Base-by-base conservation (phyloP, 495 filamentous ascomycete species). In the Neurospora sp. region DNA sequence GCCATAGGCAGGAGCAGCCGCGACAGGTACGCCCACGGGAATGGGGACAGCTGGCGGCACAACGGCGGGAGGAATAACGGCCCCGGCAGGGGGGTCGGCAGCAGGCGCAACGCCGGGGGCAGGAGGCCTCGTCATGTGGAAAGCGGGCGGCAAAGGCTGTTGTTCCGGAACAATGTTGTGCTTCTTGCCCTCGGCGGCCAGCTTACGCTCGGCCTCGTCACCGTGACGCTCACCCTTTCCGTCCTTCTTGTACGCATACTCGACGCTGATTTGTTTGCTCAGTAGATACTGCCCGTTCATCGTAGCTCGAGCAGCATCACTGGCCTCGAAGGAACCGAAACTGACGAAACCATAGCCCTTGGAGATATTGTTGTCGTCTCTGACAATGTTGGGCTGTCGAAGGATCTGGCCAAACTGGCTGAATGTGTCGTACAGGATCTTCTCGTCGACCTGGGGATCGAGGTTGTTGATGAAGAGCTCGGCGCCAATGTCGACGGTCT, bases 201-300 rank as follows among this genome's bases (percentile, higher is more conserved):
- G 87, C 88, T 92, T 94, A 76, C 96, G 88, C 83, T 99, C 96
- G 40, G 96, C 96, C 78, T 94, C 86, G 78, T 99, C 96, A 73
- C 96, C 96, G 80, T 99, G 96, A 38, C 96, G 88, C 84, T 98
- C 96, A 74, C 95, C 94, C 83, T 97, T 97, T 59, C 96, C 96
- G 78, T 99, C 96, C 82, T 98, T 98, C 87, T 99, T 99, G 86
- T 97, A 99, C 48, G 96, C 96, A 82, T 99, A 99, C 80, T 99
- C 95, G 54, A 98, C 96, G 3, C 91, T 92, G 76, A 97, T 90
- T 78, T 96, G 90, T 82, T 97, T 97, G 84, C 97, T 97, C 89
- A 96, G 96, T 70, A 99, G 88, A 82, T 94, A 97, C 82, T 98
- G 95, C 71, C 94, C 93, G 80, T 98, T 93, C 94, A 99, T 97